These are phyloP conservation scores for Eragrostis tef DNA, from an alignment of 202 grass and related monocot species.

Conservation along the genomic window DNA sequence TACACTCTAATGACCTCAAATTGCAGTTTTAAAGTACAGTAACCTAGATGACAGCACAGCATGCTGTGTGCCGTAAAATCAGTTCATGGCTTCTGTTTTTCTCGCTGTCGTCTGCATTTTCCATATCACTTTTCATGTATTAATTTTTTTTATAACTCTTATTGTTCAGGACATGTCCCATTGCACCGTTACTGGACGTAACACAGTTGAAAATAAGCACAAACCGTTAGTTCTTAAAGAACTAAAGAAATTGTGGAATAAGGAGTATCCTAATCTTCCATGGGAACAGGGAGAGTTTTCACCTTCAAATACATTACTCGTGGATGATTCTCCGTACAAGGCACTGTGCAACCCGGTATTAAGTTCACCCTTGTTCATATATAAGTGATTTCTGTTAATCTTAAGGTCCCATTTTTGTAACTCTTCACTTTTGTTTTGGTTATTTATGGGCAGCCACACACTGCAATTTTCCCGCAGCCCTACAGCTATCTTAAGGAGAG, in stretches of 20 bases:
- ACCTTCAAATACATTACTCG: slow-evolving; percentile 88
- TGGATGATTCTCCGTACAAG: slow-evolving; percentile 99
- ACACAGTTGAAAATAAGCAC: slow-evolving; percentile 58
- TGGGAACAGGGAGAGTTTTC: slow-evolving; percentile 79
- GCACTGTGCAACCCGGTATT: slow-evolving; percentile 85
- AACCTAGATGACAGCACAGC: background rate
- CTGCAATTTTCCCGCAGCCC: slow-evolving; percentile 76
- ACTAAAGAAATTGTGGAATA: slow-evolving; percentile 91
- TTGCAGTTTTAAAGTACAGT: background rate
- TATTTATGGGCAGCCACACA: slow-evolving; percentile 66
- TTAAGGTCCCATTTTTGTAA: slow-evolving; percentile 36
- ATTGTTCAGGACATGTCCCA: slow-evolving; percentile 76
- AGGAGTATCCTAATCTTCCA: slow-evolving; percentile 74
- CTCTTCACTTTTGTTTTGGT: slow-evolving; percentile 39
- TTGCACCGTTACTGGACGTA: slow-evolving; percentile 67
- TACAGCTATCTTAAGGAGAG: slow-evolving; percentile 60
- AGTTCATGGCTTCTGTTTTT: background rate
- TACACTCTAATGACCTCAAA: background rate
- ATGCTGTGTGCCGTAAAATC: background rate
- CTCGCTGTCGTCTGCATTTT: background rate
- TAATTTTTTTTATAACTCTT: slow-evolving; percentile 39
- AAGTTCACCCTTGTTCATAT: slow-evolving; percentile 32
- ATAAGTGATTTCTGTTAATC: slow-evolving; percentile 26
- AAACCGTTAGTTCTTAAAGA: slow-evolving; percentile 96
- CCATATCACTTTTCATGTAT: slow-evolving; percentile 29